Evolutionary conservation across 345 rosid species (phyloP).

Genomic region (Eucalyptus marginata): DNA sequence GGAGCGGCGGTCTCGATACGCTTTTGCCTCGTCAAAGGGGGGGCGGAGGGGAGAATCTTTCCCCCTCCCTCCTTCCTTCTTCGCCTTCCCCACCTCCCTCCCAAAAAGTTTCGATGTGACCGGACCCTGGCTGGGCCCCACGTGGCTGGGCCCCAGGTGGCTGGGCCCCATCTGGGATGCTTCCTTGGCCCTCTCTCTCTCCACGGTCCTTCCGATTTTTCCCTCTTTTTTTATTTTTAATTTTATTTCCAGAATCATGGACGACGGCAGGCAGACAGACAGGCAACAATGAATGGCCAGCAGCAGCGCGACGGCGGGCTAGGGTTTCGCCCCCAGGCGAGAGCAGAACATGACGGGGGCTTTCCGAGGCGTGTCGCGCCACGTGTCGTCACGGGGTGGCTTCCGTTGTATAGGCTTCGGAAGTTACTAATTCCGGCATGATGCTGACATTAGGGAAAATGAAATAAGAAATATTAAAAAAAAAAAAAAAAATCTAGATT

Average conservation of each 20-base stretch:
- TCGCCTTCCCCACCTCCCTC: background rate
- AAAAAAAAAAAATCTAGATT: background rate
- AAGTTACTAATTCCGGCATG: background rate
- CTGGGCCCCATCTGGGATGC: background rate
- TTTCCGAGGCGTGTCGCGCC: background rate
- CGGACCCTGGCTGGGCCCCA: background rate
- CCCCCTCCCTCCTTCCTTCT: too few species aligned
- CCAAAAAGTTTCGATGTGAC: background rate
- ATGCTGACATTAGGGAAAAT: background rate
- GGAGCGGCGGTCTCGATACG: background rate
- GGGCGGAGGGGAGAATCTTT: background rate
- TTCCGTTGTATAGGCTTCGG: too few species aligned
- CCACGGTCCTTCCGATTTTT: background rate
- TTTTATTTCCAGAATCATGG: background rate
- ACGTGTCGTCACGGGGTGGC: background rate
- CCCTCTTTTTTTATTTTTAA: rapidly evolving
- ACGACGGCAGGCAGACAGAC: background rate
- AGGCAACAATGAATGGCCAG: too few species aligned
- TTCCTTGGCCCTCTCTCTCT: background rate
- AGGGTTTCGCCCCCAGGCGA: background rate
- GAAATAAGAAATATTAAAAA: background rate
- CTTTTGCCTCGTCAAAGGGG: background rate
- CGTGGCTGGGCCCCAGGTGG: background rate
- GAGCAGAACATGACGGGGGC: background rate
- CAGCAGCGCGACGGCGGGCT: background rate